Conservation (phyloP, 257 asterid species). For the Eucommia ulmoides region DNA sequence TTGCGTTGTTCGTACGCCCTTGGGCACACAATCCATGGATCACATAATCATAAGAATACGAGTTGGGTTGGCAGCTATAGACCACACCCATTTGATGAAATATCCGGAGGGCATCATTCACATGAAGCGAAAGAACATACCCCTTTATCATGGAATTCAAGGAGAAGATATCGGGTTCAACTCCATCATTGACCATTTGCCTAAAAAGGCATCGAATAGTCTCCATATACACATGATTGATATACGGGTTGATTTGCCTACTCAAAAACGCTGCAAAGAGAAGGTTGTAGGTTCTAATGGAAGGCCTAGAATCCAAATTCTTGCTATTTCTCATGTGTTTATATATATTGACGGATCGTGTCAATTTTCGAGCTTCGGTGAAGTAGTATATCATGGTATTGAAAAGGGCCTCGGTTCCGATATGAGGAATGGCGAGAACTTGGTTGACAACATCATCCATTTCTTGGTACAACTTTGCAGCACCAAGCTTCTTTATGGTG, state of each 20-base stretch:
- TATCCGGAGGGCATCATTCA: constrained; percentile 83
- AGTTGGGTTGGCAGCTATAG: constrained; percentile 58
- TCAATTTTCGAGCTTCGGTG: constrained; percentile 64
- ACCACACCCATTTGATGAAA: constrained; percentile 81
- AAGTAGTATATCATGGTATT: constrained; percentile 76
- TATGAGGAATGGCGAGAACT: constrained; percentile 55
- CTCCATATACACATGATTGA: constrained; percentile 79
- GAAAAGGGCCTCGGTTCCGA: constrained; percentile 66
- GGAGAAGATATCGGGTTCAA: constrained; percentile 72
- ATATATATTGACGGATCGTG: constrained; percentile 68
- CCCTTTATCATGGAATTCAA: constrained; percentile 91
- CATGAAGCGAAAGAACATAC: constrained; percentile 80
- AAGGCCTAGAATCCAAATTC: constrained; percentile 76
- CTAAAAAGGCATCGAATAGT: constrained; percentile 54
- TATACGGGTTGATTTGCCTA: constrained; percentile 56
- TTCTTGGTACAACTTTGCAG: constrained; percentile 63
- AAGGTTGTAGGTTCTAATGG: constrained; percentile 61
- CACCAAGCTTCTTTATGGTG: constrained; percentile 68
- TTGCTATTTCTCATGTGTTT: constrained; percentile 52
- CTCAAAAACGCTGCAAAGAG: constrained; percentile 61
- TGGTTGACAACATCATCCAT: constrained; percentile 79
- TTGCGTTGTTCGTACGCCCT: constrained; percentile 73
- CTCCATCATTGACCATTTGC: constrained; percentile 81
- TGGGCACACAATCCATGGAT: constrained; percentile 85
- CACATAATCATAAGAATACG: constrained; percentile 69